Percentiles rank a stretch among this genome's conserved stretches.
Conservation (phyloP, 2,329 filamentous ascomycete species). For the Aspergillus transmontanensis region DNA sequence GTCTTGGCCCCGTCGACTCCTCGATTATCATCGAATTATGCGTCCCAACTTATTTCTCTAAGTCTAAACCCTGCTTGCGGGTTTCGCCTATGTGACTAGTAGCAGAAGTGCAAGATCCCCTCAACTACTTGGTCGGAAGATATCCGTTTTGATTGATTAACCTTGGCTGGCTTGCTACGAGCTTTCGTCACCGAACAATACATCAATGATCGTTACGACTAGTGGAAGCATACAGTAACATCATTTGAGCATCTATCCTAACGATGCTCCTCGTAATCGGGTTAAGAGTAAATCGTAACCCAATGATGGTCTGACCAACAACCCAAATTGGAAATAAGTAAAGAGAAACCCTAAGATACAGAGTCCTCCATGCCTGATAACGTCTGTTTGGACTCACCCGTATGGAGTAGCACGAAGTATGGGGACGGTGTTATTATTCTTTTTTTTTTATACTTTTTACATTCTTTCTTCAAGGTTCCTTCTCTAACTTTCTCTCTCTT, state of each 20-base stretch:
- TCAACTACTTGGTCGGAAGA: conserved; percentile 3
- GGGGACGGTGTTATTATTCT: background rate
- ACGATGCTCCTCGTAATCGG: background rate
- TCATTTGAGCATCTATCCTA: no score
- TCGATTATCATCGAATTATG: conserved; percentile 2
- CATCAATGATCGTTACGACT: background rate
- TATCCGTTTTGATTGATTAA: conserved; percentile 13
- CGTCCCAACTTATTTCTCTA: background rate
- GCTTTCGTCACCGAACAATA: conserved; percentile 6
- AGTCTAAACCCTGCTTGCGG: background rate
- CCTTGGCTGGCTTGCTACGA: background rate
- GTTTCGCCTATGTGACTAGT: conserved; percentile 4
- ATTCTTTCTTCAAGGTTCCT: conserved; percentile 5
- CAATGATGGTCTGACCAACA: conserved; percentile 1
- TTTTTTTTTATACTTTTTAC: background rate
- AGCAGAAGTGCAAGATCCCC: background rate
- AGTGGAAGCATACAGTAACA: no score
- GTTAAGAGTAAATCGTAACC: background rate
- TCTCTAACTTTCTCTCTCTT: conserved; percentile 13
- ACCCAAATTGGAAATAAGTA: background rate
- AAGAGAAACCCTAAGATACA: background rate
- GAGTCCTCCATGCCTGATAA: conserved; percentile 1
- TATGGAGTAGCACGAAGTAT: background rate
- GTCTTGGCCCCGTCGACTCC: background rate
- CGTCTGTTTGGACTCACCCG: background rate